These are phyloP conservation scores for Colletotrichum kahawae DNA, from an alignment of 2,329 filamentous ascomycete species.

Conservation along the genomic window DNA sequence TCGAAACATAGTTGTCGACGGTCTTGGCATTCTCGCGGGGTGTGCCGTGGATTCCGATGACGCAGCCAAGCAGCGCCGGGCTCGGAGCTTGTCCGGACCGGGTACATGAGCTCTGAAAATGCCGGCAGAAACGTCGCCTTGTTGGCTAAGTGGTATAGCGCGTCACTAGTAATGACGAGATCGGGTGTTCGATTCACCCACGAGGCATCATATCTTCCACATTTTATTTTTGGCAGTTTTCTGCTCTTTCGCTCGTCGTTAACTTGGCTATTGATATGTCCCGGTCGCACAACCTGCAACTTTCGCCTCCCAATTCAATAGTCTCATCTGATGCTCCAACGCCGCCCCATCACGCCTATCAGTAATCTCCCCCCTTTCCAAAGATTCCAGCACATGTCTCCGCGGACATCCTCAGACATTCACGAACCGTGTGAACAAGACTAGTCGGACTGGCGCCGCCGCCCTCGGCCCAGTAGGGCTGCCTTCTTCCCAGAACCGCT, in stretches of 20 bases:
- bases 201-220: neutral
- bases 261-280: no score
- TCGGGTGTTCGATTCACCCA: slow-evolving; percentile 3
- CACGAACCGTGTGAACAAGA: neutral
- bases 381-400: neutral
- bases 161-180: slow-evolving; percentile 12
- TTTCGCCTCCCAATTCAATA: neutral
- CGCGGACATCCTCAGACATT: neutral
- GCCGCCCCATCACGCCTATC: neutral
- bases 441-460: neutral
- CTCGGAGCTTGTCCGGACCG: accelerated
- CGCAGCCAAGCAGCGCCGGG: neutral
- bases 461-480: neutral
- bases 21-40: neutral
- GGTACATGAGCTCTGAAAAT: neutral
- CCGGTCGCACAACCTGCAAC: neutral
- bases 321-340: neutral
- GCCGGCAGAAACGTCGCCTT: neutral
- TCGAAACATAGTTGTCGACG: neutral
- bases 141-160: slow-evolving; percentile 13
- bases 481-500: neutral
- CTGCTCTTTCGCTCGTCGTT: no score
- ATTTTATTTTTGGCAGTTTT: no score
- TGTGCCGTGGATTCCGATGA: neutral
- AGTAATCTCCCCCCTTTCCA: neutral